Percentiles rank a stretch among this genome's conserved stretches.
Evolutionary conservation across 495 filamentous ascomycete genomes (phyloP).

Genomic region (Penicillium mononematosum): DNA sequence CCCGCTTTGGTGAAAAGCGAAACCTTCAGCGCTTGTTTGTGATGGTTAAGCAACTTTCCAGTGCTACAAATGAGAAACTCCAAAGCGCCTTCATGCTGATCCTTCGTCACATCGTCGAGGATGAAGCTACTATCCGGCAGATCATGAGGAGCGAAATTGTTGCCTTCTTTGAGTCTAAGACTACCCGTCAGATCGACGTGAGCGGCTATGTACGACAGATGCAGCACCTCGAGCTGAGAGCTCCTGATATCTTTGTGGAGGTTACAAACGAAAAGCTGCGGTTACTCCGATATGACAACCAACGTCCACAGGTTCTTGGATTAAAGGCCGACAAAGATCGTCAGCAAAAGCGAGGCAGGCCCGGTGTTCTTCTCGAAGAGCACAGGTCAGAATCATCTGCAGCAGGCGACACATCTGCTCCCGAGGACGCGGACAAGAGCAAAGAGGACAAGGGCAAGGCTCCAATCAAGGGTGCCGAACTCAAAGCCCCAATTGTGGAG

Average conservation of each 20-base stretch:
- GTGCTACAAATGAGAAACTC: conserved; percentile 68
- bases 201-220: conserved; percentile 70
- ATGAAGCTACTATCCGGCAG: conserved; percentile 84
- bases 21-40: conserved; percentile 88
- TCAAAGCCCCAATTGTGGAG: conserved; percentile 83
- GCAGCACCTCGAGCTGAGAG: conserved; percentile 78
- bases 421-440: conserved; percentile 52
- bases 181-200: conserved; percentile 64
- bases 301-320: conserved; percentile 56
- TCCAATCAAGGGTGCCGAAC: conserved; percentile 62
- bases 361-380: conserved; percentile 32
- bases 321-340: conserved; percentile 53
- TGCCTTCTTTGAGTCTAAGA: conserved; percentile 64
- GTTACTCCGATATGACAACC: conserved; percentile 58
- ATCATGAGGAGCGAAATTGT: conserved; percentile 92
- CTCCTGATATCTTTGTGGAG: conserved; percentile 85
- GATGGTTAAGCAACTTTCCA: conserved; percentile 88
- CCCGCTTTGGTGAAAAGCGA: conserved; percentile 76
- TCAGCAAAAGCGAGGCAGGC: conserved; percentile 27
- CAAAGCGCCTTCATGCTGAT: conserved; percentile 83
- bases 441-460: conserved; percentile 63
- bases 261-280: conserved; percentile 85
- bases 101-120: conserved; percentile 89
- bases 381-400: conserved; percentile 31
- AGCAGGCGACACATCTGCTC: conserved; percentile 28